These are phyloP conservation scores for Auriscalpium orientale DNA, from an alignment of 768 basidiomycete genomes.

Conservation along the genomic window DNA sequence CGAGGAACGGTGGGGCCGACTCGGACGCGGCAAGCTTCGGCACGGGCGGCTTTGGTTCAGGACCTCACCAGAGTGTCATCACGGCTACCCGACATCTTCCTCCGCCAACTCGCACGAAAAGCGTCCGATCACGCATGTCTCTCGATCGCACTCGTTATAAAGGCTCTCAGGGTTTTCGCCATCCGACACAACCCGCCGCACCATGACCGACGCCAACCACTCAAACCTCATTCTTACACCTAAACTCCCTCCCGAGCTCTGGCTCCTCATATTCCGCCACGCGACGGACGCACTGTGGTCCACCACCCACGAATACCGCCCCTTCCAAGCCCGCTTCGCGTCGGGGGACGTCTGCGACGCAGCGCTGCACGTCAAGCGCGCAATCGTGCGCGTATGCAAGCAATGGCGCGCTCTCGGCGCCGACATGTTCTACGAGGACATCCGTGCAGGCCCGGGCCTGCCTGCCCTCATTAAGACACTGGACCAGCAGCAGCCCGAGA, in stretches of 20 bases:
- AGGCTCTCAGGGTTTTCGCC: neutral
- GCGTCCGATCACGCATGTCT: no score
- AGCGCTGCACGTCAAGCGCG: constrained; percentile 2
- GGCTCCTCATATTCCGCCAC: constrained; percentile 12
- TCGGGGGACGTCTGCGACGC: neutral
- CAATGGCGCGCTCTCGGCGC: constrained; percentile 6
- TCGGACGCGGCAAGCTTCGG: no score
- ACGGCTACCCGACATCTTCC: no score
- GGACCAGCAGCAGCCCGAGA: neutral
- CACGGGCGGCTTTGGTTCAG: no score
- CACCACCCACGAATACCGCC: neutral
- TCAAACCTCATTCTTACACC: neutral
- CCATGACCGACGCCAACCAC: no score
- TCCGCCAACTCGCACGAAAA: no score
- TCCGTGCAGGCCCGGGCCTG: constrained; percentile 7
- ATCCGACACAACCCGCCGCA: neutral
- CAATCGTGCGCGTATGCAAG: constrained; percentile 10
- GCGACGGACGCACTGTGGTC: constrained; percentile 3
- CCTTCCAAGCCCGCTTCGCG: constrained; percentile 2
- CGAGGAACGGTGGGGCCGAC: no score
- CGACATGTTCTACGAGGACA: constrained; percentile 13
- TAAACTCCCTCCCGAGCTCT: constrained; percentile 10
- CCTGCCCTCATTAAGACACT: constrained; percentile 2
- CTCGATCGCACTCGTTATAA: neutral
- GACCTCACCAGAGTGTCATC: no score